Evolutionary conservation across 148 eudicot genomes (phyloP).

Genomic region (Simmondsia chinensis): DNA sequence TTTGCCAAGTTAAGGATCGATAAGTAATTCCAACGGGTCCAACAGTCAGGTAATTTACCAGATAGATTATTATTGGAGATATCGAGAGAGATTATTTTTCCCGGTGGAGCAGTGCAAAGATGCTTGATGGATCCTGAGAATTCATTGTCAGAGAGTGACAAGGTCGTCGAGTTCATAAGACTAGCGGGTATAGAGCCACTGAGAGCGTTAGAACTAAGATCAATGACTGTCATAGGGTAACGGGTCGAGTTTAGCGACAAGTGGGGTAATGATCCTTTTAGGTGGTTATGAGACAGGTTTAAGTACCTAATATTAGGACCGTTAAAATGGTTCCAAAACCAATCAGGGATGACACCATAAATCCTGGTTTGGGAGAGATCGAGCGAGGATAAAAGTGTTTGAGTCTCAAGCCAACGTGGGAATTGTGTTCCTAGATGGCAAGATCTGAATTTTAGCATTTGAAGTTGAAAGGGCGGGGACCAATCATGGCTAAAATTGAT

Average conservation of each 20-base stretch:
- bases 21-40: not conserved
- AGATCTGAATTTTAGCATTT: constrained; percentile 17
- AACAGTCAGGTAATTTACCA: constrained; percentile 17
- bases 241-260: constrained; percentile 6
- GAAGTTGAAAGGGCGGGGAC: constrained; percentile 30
- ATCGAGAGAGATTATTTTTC: constrained; percentile 23
- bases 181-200: constrained; percentile 21
- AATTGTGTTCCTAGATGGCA: constrained; percentile 25
- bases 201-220: constrained; percentile 26
- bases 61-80: constrained; percentile 19
- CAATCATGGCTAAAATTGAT: constrained; percentile 17
- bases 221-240: constrained; percentile 13
- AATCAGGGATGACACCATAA: constrained; percentile 18
- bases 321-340: constrained; percentile 21
- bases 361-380: constrained; percentile 18
- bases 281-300: constrained; percentile 23
- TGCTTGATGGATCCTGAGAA: constrained; percentile 1
- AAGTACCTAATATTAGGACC: constrained; percentile 13
- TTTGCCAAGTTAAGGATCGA: constrained; percentile 19
- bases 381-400: constrained; percentile 7
- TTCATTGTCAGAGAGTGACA: constrained; percentile 8
- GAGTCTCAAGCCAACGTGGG: constrained; percentile 25
- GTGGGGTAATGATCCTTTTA: constrained; percentile 17
- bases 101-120: not conserved
- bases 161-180: not conserved